Evolutionary conservation across 2,329 filamentous ascomycete genomes (phyloP), one percentile per base, ranked within the genome.

Genomic region (Sporothrix curviconia): DNA sequence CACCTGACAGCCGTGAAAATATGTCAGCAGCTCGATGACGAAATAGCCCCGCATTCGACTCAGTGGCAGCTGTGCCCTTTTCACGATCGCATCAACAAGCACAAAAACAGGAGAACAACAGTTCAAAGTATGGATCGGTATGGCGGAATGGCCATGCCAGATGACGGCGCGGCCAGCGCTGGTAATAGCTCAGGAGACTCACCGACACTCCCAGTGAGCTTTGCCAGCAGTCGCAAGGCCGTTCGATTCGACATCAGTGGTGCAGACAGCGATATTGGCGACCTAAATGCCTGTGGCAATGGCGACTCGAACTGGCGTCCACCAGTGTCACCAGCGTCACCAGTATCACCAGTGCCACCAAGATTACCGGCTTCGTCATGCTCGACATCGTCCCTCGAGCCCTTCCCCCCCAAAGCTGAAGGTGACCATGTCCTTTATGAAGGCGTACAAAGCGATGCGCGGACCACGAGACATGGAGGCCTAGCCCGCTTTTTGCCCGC

Each of bases 381-480:
- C 8, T 42, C 39, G 12, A 4, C 30, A 1, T 36, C 17, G 15
- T 24, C 36, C 7, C 4, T 40, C 40, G 3, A 44, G 34, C 30
- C 11, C 28, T 3, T 9, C 36, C n/a, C 4, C 52, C 7, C 32
- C 37, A 5, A 57, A 34, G 40, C 58, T 60, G 25, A 59, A 58
- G 32, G 55, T 60, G 19, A 63, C 61, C 2, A 55, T 56, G 53
- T 22, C 61, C 2, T 61, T 62, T 37, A 56, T 72, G 40, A 62
- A 66, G 51, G 67, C 70, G 1, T 73, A 72, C 56, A 63, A 62
- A 8, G 65, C 67, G 14, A 69, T 73, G 68, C 67, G 67, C 17
- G 70, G 70, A 1, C 65, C 67, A 7, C 58, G 63, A 12, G 59
- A 54, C 19, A 49, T 60, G 12, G 60, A 62, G 7, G n/a, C 59